Base-by-base conservation (phyloP, 2,329 filamentous ascomycete genomes). In the Aspergillus tubingensis region DNA sequence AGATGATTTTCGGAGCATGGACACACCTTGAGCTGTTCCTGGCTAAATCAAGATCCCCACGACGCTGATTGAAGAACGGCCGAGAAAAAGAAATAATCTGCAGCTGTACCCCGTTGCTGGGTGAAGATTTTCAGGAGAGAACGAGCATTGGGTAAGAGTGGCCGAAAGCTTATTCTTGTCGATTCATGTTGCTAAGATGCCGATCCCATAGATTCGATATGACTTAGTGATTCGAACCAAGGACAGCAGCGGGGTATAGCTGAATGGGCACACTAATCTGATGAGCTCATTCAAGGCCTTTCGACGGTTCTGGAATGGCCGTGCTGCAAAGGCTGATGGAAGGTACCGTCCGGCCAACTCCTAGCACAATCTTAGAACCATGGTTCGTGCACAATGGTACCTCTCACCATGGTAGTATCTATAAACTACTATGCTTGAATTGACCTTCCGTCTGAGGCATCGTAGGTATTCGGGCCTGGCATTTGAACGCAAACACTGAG, bases 71-170 rank as follows among this genome's bases (percentile, higher is more conserved):
- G 1, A 17, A 49, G 8, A 17, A 17, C 25, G 47, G 47, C 6
- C 8, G n/a, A 17, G n/a, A 17, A 50, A 27, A n/a, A 17, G n/a
- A 30, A 11, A 50, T 30, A 15, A n/a, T n/a, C 8, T 50, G 25
- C 47, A 17, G 8, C 15, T 49, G 44, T 15, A 49, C 21, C 8
- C 44, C 11, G 15, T 49, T 23, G 13, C 23, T 44, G 19, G 10
- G 21, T 7, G 41, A 50, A 5, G 47, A 50, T 50, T n/a, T 50
- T 50, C 47, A 50, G 47, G 47, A 17, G 47, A 50, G 47, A 50
- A 30, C 25, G 25, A 50, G 47, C 25, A 27, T 50, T 50, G 27
- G 47, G 47, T 50, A 30, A 50, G 8, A 17, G 27, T 32, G 47
- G 5, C 47, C 25, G 47, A 50, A 50, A 50, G 23, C 25, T 30